A percentile compares a stretch with the other conserved stretches of the same genome.
Conservation (phyloP, 768 basidiomycete genomes). For the Ramaria sp. region DNA sequence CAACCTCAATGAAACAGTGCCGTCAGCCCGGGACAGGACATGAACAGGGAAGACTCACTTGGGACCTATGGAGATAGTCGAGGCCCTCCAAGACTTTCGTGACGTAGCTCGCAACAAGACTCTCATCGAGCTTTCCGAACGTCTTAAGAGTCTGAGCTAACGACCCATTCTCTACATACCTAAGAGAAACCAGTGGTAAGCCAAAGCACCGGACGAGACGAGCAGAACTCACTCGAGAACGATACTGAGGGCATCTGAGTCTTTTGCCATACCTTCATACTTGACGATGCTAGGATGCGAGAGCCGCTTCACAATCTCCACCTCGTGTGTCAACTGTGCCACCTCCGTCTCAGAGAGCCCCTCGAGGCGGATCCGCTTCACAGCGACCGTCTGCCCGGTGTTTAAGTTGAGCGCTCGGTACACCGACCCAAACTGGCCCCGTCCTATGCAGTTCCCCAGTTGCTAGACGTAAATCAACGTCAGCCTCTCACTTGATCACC, state of each 20-base stretch:
- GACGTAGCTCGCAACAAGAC: constrained; percentile 84
- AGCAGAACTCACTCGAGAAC: constrained; percentile 71
- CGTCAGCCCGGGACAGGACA: background rate
- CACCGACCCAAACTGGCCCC: constrained; percentile 94
- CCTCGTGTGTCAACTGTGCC: constrained; percentile 85
- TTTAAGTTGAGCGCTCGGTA: constrained; percentile 90
- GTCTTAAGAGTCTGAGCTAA: constrained; percentile 87
- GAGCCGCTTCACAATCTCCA: constrained; percentile 82
- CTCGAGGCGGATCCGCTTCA: constrained; percentile 86
- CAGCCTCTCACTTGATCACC: background rate
- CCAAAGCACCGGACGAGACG: constrained; percentile 10
- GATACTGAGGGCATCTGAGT: constrained; percentile 81
- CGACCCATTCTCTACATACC: constrained; percentile 94
- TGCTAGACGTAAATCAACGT: constrained; percentile 41
- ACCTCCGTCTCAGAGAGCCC: constrained; percentile 89
- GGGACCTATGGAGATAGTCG: constrained; percentile 77
- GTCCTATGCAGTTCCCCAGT: constrained; percentile 95
- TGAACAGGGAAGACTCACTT: constrained; percentile 18
- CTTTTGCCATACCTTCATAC: constrained; percentile 92
- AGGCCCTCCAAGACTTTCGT: constrained; percentile 95
- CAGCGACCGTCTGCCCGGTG: constrained; percentile 97
- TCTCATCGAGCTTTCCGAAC: constrained; percentile 89
- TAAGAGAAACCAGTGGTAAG: constrained; percentile 23
- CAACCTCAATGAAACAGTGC: constrained; percentile 47
- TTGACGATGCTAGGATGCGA: constrained; percentile 95